Conservation (phyloP, 208 protist species). For the Entamoeba nuttalli region DNA sequence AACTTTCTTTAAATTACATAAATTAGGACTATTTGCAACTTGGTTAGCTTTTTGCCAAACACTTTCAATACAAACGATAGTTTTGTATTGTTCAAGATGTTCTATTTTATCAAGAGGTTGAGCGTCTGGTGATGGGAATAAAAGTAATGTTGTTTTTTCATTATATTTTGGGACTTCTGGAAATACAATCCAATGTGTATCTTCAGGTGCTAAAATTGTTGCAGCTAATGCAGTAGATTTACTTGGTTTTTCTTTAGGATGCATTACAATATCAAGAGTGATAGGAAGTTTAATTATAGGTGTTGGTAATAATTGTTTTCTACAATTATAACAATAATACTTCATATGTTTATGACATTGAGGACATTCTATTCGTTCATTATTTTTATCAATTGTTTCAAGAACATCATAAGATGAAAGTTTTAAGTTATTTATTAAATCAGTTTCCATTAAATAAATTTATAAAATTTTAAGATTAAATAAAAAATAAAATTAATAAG, state of each 20-base stretch:
- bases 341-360: not conserved
- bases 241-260: constrained; percentile 15
- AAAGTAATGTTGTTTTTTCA: not conserved
- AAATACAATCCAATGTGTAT: constrained; percentile 9
- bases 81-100: constrained; percentile 4
- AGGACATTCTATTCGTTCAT: not conserved
- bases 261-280: not conserved
- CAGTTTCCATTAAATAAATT: no score
- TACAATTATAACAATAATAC: not conserved
- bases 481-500: no score
- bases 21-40: not conserved
- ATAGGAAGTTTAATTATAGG: not conserved
- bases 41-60: constrained; percentile 9
- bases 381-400: not conserved
- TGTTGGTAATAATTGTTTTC: not conserved
- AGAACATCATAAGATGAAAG: no score
- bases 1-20: not conserved
- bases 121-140: constrained; percentile 11
- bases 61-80: constrained; percentile 22
- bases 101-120: not conserved
- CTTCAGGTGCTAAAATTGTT: constrained; percentile 3
- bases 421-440: no score
- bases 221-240: constrained; percentile 23
- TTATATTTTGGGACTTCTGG: constrained; percentile 13
- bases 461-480: no score